These are phyloP conservation scores for Chalciporus sphaerocephalus DNA, from an alignment of 768 basidiomycete genomes.

Conservation along the genomic window DNA sequence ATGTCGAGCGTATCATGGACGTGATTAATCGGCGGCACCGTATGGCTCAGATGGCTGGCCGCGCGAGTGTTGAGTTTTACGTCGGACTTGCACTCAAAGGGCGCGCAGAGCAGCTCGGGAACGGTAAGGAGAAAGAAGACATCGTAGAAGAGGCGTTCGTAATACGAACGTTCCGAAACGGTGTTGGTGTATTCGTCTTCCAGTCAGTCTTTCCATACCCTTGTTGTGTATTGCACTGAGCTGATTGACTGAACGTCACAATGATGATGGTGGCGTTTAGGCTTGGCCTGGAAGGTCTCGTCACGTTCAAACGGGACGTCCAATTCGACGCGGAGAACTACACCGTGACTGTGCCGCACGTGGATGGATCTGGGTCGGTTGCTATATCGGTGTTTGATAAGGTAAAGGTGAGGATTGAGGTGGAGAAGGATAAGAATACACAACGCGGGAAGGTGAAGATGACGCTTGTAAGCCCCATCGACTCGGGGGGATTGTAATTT, in stretches of 20 bases:
- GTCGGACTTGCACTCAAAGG: slow-evolving; percentile 88
- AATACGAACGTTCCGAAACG: slow-evolving; percentile 91
- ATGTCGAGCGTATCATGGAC: slow-evolving; percentile 82
- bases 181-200: slow-evolving; percentile 92
- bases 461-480: slow-evolving; percentile 65
- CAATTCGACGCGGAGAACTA: slow-evolving; percentile 92
- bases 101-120: slow-evolving; percentile 40
- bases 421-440: slow-evolving; percentile 94
- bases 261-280: slow-evolving; percentile 37
- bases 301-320: slow-evolving; percentile 88
- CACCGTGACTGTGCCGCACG: slow-evolving; percentile 61
- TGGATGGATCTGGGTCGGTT: slow-evolving; percentile 35
- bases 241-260: neutral
- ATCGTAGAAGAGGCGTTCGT: slow-evolving; percentile 87
- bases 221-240: neutral
- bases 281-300: slow-evolving; percentile 89
- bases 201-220: slow-evolving; percentile 52
- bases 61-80: slow-evolving; percentile 97
- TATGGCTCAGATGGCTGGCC: slow-evolving; percentile 95
- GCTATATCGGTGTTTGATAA: slow-evolving; percentile 90
- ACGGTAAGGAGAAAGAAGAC: slow-evolving; percentile 24
- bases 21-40: slow-evolving; percentile 90
- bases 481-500: slow-evolving; percentile 47
- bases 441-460: slow-evolving; percentile 87
- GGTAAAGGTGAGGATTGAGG: slow-evolving; percentile 82